A percentile compares a stretch with the other conserved stretches of the same genome.
phyloP scores from a whole-genome alignment of 1,284 basidiomycete species.

The Paramarasmius palmivorus region DNA sequence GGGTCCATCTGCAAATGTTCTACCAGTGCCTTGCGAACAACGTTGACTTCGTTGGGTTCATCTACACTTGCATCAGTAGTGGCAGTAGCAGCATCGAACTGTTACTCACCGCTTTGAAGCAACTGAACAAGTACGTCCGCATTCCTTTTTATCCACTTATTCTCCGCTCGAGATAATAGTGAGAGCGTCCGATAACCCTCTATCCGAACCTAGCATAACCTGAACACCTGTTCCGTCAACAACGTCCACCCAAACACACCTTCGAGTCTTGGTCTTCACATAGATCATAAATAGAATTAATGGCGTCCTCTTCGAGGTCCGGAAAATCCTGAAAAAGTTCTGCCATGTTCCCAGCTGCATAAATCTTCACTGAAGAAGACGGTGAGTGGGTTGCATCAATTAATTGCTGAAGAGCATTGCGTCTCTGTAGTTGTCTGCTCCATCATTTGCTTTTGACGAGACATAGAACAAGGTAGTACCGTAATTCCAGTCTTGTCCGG shows the following conservation, averaged over 20 bases:
- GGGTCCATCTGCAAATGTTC: conserved; percentile 67
- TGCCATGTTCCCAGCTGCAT: conserved; percentile 59
- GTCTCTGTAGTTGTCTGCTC: conserved; percentile 26
- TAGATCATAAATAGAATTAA: conserved; percentile 73
- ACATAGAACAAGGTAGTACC: conserved; percentile 19
- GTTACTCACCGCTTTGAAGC: conserved; percentile 66
- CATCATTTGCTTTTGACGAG: not conserved
- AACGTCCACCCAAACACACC: conserved; percentile 32
- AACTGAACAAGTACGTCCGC: conserved; percentile 72
- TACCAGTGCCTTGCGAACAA: conserved; percentile 60
- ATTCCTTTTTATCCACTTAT: conserved; percentile 66
- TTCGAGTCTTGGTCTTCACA: conserved; percentile 66
- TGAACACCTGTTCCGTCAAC: not conserved
- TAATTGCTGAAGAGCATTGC: conserved; percentile 32
- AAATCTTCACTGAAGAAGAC: conserved; percentile 40
- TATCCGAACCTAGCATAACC: conserved; percentile 53
- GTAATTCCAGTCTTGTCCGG: conserved; percentile 30
- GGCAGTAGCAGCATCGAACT: conserved; percentile 3
- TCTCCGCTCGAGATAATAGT: conserved; percentile 57
- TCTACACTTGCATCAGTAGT: conserved; percentile 37
- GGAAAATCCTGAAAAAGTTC: conserved; percentile 64
- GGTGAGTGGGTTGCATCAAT: conserved; percentile 35
- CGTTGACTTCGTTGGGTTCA: conserved; percentile 60
- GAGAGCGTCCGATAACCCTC: conserved; percentile 67
- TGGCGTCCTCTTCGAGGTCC: conserved; percentile 69